Conservation (phyloP, 257 asterid genomes). For the Oldenlandia corymbosa region DNA sequence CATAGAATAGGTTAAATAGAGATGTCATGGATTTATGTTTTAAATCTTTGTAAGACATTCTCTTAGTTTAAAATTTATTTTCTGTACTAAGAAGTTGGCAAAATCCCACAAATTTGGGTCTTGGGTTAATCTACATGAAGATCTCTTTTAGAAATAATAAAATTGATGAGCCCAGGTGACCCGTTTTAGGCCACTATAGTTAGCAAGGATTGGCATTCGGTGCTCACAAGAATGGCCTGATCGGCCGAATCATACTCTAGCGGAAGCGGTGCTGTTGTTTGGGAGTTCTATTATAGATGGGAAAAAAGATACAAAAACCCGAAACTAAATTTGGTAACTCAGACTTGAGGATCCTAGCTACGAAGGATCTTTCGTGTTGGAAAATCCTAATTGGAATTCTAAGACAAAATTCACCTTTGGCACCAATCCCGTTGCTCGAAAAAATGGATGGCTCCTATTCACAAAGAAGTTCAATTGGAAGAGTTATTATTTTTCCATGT, state of each 20-base stretch:
- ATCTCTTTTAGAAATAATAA: not conserved
- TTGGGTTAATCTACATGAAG: not conserved
- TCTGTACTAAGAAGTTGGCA: not conserved
- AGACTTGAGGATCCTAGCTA: not conserved
- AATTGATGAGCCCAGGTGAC: not conserved
- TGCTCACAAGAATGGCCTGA: not conserved
- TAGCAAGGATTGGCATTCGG: not conserved
- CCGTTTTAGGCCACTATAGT: not conserved
- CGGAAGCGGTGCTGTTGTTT: not conserved
- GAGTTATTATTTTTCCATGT: not conserved
- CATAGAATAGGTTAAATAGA: no score
- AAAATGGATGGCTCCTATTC: constrained; percentile 4
- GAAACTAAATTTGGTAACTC: not conserved
- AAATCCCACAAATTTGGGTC: not conserved
- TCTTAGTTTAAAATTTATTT: no score
- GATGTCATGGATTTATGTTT: no score
- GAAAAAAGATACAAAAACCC: not conserved
- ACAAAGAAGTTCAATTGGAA: not conserved
- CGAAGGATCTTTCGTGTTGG: not conserved
- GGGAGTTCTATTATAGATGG: not conserved
- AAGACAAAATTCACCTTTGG: not conserved
- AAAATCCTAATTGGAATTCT: not conserved
- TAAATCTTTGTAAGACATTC: no score
- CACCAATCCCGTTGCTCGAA: not conserved
- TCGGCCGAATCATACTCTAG: no score